Conservation (phyloP, 2,329 filamentous ascomycete species). For the Fusarium sp. region DNA sequence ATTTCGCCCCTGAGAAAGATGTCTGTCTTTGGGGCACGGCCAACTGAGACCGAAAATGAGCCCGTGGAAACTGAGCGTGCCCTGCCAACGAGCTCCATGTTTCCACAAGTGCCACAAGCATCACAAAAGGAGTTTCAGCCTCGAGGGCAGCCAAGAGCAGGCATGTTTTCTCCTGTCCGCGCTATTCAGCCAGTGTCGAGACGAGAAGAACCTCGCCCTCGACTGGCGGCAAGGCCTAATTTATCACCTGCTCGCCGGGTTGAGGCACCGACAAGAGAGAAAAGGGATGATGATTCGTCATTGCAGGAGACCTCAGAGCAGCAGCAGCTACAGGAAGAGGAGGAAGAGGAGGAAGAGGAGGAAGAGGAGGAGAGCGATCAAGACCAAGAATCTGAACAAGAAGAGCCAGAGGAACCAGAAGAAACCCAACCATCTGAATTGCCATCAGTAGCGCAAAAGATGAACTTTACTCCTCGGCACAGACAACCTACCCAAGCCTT, state of each 20-base stretch:
- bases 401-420: conserved; percentile 51
- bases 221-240: conserved; percentile 44
- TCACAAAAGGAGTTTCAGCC: conserved; percentile 48
- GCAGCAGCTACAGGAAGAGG: background rate
- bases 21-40: conserved; percentile 23
- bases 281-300: conserved; percentile 10
- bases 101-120: conserved; percentile 47
- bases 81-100: conserved; percentile 53
- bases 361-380: background rate
- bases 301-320: conserved; percentile 10
- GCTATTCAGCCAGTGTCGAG: conserved; percentile 8
- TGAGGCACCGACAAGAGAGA: conserved; percentile 4
- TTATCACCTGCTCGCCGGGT: conserved; percentile 44
- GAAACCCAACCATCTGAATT: conserved; percentile 35
- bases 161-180: conserved; percentile 51
- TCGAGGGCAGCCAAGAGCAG: conserved; percentile 44
- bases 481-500: conserved; percentile 50
- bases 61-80: conserved; percentile 32
- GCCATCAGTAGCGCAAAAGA: conserved; percentile 56
- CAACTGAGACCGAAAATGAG: conserved; percentile 34
- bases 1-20: conserved; percentile 42
- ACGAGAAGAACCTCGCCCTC: conserved; percentile 44
- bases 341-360: background rate
- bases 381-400: conserved; percentile 21
- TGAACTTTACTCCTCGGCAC: conserved; percentile 58